A percentile compares a stretch with the other conserved stretches of the same genome.
Evolutionary conservation across 176 grass and related monocot species (phyloP).

Genomic region (Musa acuminata): DNA sequence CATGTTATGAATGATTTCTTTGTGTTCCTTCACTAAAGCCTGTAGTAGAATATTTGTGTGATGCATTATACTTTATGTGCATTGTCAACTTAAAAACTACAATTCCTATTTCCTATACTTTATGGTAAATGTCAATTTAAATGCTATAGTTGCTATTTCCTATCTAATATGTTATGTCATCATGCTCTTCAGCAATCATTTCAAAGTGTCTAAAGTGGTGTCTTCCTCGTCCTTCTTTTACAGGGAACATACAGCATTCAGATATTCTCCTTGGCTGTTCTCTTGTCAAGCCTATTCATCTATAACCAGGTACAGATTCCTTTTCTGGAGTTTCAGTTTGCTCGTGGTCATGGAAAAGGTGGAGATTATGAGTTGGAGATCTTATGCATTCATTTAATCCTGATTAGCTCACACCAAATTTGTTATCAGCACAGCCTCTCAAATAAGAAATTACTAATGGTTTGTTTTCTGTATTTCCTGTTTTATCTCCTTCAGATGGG

Average conservation of each 20-base stretch:
- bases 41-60: not conserved
- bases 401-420: not conserved
- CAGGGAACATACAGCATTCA: conserved; percentile 74
- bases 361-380: not conserved
- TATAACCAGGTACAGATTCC: conserved; percentile 52
- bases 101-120: not conserved
- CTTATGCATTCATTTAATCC: not conserved
- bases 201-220: not conserved
- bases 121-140: not conserved
- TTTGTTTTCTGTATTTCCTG: not conserved
- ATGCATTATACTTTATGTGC: not conserved
- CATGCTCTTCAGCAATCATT: not conserved
- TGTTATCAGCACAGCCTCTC: too few relatives aligned
- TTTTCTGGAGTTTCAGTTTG: not conserved
- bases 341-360: not conserved
- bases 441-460: not conserved
- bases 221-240: not conserved
- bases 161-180: not conserved
- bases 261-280: conserved; percentile 60
- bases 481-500: conserved; percentile 47
- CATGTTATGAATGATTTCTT: not conserved
- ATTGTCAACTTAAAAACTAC: too few relatives aligned
- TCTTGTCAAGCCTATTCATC: conserved; percentile 62
- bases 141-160: too few relatives aligned
- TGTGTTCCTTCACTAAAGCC: not conserved